Evolutionary conservation across 805 yeast genomes (phyloP).

Genomic region (Teunomyces tritomae): DNA sequence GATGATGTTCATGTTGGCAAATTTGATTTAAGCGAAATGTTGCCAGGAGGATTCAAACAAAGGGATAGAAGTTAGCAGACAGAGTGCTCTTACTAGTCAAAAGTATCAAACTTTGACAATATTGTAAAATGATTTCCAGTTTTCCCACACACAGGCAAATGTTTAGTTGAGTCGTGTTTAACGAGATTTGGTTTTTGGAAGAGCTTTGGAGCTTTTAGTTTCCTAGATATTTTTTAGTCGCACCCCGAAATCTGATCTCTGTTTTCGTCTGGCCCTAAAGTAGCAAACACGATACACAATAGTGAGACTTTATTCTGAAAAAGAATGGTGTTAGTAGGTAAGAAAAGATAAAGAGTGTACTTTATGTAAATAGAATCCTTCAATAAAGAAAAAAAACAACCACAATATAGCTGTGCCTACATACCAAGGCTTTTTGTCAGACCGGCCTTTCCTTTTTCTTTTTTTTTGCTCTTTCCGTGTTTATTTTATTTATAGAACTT

Average conservation of each 20-base stretch:
- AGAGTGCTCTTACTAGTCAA: background rate
- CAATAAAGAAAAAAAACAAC: background rate
- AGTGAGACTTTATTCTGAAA: background rate
- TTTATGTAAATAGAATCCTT: background rate
- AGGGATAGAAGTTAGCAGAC: background rate
- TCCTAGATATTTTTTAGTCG: constrained; percentile 2
- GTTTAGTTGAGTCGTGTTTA: background rate
- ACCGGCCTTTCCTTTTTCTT: background rate
- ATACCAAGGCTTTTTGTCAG: background rate
- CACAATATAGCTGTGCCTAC: background rate
- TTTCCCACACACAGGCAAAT: background rate
- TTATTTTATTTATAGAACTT: background rate
- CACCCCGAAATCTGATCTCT: constrained; percentile 1
- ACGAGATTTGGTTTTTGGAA: background rate
- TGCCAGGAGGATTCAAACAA: too few species aligned
- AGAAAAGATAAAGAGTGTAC: background rate
- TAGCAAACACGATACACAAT: background rate
- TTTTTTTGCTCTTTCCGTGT: background rate
- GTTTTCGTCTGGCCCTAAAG: constrained; percentile 1
- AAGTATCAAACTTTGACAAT: background rate
- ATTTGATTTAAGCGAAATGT: background rate
- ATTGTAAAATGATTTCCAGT: background rate
- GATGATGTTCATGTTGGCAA: background rate
- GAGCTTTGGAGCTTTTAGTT: background rate
- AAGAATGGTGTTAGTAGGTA: background rate